Evolutionary conservation across 306 rosid genomes (phyloP), one percentile per base, ranked within the genome.

Genomic region (Vigna trinervia): DNA sequence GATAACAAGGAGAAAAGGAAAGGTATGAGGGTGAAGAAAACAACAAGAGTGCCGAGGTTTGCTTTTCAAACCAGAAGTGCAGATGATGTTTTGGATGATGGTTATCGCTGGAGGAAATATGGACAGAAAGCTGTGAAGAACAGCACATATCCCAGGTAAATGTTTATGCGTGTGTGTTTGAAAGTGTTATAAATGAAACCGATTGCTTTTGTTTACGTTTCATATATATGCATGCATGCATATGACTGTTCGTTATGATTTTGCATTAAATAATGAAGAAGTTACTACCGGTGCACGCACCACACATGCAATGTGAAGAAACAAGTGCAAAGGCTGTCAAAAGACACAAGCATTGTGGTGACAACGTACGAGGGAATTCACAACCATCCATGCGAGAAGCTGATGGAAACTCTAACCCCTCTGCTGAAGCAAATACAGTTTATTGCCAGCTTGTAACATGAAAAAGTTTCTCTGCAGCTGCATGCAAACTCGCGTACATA

Each of bases 71-170:
- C 98, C 0, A 84, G 94, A 68, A 94, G 97, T 72, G 91, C 81
- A 2, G 96, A 94, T 77, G 98, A 91, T 80, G 90, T 94, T 70
- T 90, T 94, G 45, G 98, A 94, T n/a, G 97, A 94, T 73, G 98
- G 98, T 5, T 94, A 87, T 51, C 94, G 97, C n/a, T 94, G 98
- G 98, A 89, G 98, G 72, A 94, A 94, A 69, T 94, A 94, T 77
- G 98, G 98, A 1, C 98, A 94, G 84, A 94, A 94, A 85, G 86
- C 97, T 70, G 98, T 94, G 59, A 94, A 94, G 85, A 86, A 94
- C 53, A 90, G 85, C 86, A 41, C 68, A 14, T 83, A 85, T 86
- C 97, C 98, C 47, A 94, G 98, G 98, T 94, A 68, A 5, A 1
- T 62, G 0, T 7, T 0, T 34, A 0, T 58, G 2, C 34, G 1